Evolutionary conservation across 352 stramenopile genomes (phyloP), one percentile per base, ranked within the genome.

Genomic region (Pythium guiyangense): DNA sequence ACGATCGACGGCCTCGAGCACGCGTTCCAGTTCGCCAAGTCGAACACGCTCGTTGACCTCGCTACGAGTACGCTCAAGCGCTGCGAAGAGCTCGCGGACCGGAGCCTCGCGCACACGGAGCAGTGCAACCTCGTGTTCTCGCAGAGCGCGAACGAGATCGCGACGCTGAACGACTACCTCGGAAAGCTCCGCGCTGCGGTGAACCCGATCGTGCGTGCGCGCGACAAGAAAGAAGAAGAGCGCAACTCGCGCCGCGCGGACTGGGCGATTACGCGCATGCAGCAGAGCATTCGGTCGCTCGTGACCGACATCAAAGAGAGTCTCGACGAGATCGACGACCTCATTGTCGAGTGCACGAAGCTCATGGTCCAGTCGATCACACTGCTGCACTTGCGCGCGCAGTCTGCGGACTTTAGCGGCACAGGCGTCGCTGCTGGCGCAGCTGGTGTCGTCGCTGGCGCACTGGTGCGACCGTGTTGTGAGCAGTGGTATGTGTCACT

Each of bases 281-380:
- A 73, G 31, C 83, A 91, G 64, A 83, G 75, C 54, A 57, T 74
- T 2, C 69, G 84, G 54, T 75, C 77, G 1, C 89, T 90, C 49
- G 75, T 84, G 18, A 46, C 53, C 0, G 81, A 93, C 57, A 91
- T 95, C 66, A 71, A 74, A 14, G 78, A 90, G 54, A 88, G 67
- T 49, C 52, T 93, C 26, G 79, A 86, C 48, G 83, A 95, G 51
- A 60, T 95, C 26, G 83, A 95, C 63, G 77, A 93, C 51, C 67
- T 95, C 4, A 87, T 79, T 25, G 79, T 73, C 0, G 81, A 93
- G 63, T 89, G 83, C 59, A 92, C 77, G 17, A 87, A 90, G 69
- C 71, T 95, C 12, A 90, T 95, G 75, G 83, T 93, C 26, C 77
- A 93, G 60, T 74, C 79, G n/a, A 88, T 95, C 48, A 95, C 85